Evolutionary conservation across 768 basidiomycete genomes (phyloP).

Genomic region (Tulasnella sp.): DNA sequence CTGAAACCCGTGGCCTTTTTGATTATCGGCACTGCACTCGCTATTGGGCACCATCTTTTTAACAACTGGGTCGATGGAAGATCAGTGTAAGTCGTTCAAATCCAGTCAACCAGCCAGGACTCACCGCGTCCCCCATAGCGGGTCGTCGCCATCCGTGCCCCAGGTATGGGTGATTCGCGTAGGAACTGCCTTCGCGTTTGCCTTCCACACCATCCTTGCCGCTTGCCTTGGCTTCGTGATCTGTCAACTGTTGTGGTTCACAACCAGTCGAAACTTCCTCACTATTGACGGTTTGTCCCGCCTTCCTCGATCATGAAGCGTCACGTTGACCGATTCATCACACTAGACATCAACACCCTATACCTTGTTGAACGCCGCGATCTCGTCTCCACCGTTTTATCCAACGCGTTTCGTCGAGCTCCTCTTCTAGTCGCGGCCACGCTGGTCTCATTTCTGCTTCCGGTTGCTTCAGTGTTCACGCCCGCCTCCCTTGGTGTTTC

Average conservation of each 20-base stretch:
- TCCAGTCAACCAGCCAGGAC: neutral
- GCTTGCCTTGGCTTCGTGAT: neutral
- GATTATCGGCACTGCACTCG: neutral
- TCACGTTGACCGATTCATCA: neutral
- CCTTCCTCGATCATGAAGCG: neutral
- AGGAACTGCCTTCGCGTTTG: neutral
- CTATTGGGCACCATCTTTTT: neutral
- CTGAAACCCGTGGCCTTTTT: neutral
- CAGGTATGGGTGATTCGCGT: neutral
- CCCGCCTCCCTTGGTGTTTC: neutral
- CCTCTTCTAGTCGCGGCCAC: neutral
- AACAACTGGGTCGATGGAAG: neutral
- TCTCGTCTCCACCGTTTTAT: neutral
- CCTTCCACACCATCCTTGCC: neutral
- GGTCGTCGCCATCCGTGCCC: neutral
- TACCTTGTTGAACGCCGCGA: neutral
- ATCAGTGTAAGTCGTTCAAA: neutral
- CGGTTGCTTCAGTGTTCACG: neutral
- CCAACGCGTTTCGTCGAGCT: neutral
- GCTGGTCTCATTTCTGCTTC: neutral
- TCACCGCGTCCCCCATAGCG: neutral
- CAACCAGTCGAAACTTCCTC: neutral
- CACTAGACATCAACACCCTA: neutral
- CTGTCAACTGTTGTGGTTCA: neutral
- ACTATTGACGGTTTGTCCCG: neutral